Evolutionary conservation across 257 asterid species (phyloP), one percentile per base, ranked within the genome.

Genomic region (Salvia splendens): DNA sequence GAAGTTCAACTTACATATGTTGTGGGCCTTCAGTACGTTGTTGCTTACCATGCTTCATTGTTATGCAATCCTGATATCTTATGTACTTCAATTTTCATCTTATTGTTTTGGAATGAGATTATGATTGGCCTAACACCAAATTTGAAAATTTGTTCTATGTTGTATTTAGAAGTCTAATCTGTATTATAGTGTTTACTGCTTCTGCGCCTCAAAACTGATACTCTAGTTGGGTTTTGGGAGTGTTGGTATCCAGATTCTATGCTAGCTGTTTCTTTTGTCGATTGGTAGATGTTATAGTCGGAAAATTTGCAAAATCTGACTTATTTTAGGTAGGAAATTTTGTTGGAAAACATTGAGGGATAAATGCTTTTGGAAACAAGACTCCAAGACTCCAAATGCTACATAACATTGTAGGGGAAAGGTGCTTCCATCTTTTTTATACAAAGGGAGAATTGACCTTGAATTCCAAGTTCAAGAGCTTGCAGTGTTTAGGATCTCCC

Each of bases 1-100:
- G 58, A 80, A 84, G 41, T 84, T 85, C 64, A 83, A 87, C 71
- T 77, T 89, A 80, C 77, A 67, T 79, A 78, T 73, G 78, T 87
- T 87, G 11, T 81, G 95, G 52, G 54, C 61, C 61, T 82, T 92
- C 57, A 24, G 95, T 91, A 80, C 66, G 89, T 72, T 65, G 62
- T 58, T 32, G 9, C 45, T 47, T 50, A 6, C 8, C 47, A 40
- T 24, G n/a, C 51, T 59, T 15, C 28, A 3, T 55, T 48, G 4
- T 49, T 24, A 11, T 20, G 55, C 6, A 7, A 43, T 52, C 20
- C 54, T 12, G 36, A 54, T 12, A 12, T 15, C 41, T 14, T 15
- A 40, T 61, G 2, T 28, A 12, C 28, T 56, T 47, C 38, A 36
- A 6, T 8, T 46, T 54, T 48, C 16, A 30, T 51, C 8, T 7